Conservation (phyloP, 768 basidiomycete species). For the Pisolithus tinctorius region DNA sequence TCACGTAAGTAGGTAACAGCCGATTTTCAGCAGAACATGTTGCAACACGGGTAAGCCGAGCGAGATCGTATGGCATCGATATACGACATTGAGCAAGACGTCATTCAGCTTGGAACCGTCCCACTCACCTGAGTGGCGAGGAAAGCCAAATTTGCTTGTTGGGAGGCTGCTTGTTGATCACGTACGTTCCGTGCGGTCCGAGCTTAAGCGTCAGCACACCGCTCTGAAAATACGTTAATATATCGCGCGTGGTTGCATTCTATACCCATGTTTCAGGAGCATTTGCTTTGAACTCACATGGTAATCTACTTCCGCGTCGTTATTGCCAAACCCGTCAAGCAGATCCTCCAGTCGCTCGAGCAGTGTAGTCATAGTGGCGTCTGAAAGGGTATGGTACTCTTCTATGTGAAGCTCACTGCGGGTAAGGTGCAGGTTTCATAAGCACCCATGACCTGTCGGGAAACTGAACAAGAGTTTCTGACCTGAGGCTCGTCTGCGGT, state of each 20-base stretch:
- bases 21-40: neutral
- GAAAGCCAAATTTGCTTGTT: conserved; percentile 98
- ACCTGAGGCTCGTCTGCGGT: conserved; percentile 55
- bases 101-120: neutral
- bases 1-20: neutral
- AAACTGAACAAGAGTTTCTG: conserved; percentile 3
- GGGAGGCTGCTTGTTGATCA: conserved; percentile 95
- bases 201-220: conserved; percentile 85
- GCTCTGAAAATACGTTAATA: conserved; percentile 43
- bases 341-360: conserved; percentile 70
- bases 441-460: neutral
- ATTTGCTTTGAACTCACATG: conserved; percentile 45
- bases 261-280: neutral
- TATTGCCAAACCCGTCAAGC: conserved; percentile 51
- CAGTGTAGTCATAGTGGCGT: conserved; percentile 69
- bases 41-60: too few relatives aligned
- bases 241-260: neutral
- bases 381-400: conserved; percentile 65
- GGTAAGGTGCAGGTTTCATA: neutral
- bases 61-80: neutral
- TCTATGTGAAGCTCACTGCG: conserved; percentile 50
- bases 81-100: neutral
- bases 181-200: conserved; percentile 78
- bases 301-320: conserved; percentile 80
- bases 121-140: conserved; percentile 69